Evolutionary conservation across 768 basidiomycete genomes (phyloP).

Genomic region (Termitomyces sp.): DNA sequence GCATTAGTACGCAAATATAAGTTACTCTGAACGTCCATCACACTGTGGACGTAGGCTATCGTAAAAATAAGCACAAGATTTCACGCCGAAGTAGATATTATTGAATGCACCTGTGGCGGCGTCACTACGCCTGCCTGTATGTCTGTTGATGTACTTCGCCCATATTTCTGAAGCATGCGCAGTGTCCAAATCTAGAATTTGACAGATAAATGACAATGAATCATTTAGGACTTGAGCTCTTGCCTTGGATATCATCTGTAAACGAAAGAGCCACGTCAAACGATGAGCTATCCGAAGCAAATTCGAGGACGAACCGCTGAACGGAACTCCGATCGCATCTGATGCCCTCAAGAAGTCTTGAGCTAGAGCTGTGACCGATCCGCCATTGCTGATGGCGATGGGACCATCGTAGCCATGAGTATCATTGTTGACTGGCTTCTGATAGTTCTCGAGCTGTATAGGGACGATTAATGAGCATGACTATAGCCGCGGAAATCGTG

Average conservation of each 20-base stretch:
- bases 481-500: not conserved
- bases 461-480: not conserved
- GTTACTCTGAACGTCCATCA: slow-evolving; percentile 66
- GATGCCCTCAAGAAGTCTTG: slow-evolving; percentile 68
- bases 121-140: slow-evolving; percentile 69
- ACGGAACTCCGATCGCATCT: slow-evolving; percentile 58
- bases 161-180: slow-evolving; percentile 65
- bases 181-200: slow-evolving; percentile 45
- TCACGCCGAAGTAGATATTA: not conserved
- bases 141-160: slow-evolving; percentile 76
- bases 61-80: not conserved
- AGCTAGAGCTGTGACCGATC: slow-evolving; percentile 56
- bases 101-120: slow-evolving; percentile 53
- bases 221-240: not conserved
- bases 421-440: slow-evolving; percentile 65
- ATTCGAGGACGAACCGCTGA: slow-evolving; percentile 44
- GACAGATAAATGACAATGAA: not conserved
- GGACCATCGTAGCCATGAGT: slow-evolving; percentile 71
- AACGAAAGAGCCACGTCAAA: not conserved
- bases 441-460: slow-evolving; percentile 67
- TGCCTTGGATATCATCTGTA: slow-evolving; percentile 62
- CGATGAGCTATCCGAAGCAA: not conserved
- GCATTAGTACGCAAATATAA: slow-evolving; percentile 64
- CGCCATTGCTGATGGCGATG: slow-evolving; percentile 72
- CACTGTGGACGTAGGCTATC: slow-evolving; percentile 64